These are phyloP conservation scores for Margaritispora aquatica DNA, from an alignment of 495 filamentous ascomycete species.

Conservation along the genomic window DNA sequence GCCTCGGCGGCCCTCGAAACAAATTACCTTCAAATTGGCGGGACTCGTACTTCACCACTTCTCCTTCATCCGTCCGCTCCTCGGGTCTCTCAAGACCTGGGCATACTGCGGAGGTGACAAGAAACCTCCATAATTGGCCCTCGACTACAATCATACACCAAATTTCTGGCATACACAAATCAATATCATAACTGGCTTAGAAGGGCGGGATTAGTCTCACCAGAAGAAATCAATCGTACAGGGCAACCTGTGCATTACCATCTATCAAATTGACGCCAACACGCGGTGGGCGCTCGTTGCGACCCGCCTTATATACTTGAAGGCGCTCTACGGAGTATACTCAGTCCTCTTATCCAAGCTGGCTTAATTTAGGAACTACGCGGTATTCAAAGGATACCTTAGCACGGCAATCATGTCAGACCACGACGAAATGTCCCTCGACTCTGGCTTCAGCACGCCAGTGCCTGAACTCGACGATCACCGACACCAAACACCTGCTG, in stretches of 20 bases:
- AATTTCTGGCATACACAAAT: slow-evolving; percentile 1
- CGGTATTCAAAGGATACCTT: neutral
- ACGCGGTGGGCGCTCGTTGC: slow-evolving; percentile 28
- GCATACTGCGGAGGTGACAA: slow-evolving; percentile 93
- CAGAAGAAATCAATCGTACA: slow-evolving; percentile 17
- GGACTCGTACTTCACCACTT: slow-evolving; percentile 68
- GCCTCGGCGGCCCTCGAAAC: slow-evolving; percentile 13
- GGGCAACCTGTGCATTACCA: slow-evolving; percentile 24
- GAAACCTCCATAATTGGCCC: slow-evolving; percentile 91
- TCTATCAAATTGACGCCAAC: slow-evolving; percentile 27
- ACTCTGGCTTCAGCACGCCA: slow-evolving; percentile 62
- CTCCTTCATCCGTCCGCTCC: slow-evolving; percentile 85
- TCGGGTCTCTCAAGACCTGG: slow-evolving; percentile 78
- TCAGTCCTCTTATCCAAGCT: neutral
- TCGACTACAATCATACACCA: slow-evolving; percentile 12
- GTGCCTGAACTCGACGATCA: slow-evolving; percentile 91
- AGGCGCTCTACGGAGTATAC: slow-evolving; percentile 4
- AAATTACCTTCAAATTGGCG: slow-evolving; percentile 96
- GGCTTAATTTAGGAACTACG: neutral
- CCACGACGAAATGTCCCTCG: slow-evolving; percentile 38
- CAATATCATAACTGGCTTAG: neutral
- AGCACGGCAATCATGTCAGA: slow-evolving; percentile 48
- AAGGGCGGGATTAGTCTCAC: slow-evolving; percentile 4
- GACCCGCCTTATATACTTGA: slow-evolving; percentile 23
- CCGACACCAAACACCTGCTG: slow-evolving; percentile 66